Conservation (phyloP, 495 filamentous ascomycete species). For the Penicillium alfredii region DNA sequence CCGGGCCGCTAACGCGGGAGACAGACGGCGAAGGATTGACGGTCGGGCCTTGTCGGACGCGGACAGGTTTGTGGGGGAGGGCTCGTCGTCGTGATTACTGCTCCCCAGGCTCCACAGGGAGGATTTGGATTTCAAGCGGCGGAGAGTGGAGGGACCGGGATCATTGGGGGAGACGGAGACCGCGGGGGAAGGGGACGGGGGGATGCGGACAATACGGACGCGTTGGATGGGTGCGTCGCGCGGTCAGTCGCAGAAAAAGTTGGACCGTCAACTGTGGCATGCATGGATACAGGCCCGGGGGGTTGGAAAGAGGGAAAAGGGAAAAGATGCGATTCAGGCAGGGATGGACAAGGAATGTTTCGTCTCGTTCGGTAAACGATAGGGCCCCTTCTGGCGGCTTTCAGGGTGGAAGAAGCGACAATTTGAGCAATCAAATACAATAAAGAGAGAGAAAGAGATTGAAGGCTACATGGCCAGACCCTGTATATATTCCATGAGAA, state of each 20-base stretch:
- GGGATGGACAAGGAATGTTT: slow-evolving; percentile 31
- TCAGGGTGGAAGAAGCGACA: not conserved
- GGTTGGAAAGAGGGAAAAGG: slow-evolving; percentile 12
- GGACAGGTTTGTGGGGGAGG: slow-evolving; percentile 12
- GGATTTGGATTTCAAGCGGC: slow-evolving; percentile 39
- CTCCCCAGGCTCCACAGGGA: slow-evolving; percentile 39
- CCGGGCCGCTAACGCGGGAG: slow-evolving; percentile 70
- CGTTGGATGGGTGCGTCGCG: slow-evolving; percentile 24
- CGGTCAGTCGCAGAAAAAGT: slow-evolving; percentile 27
- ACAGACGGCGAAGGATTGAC: slow-evolving; percentile 43
- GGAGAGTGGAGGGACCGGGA: slow-evolving; percentile 25
- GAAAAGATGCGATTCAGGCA: slow-evolving; percentile 15
- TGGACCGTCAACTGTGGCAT: slow-evolving; percentile 35
- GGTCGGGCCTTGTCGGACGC: slow-evolving; percentile 23
- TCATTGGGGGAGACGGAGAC: slow-evolving; percentile 33
- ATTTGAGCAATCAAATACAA: not conserved
- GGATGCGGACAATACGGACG: slow-evolving; percentile 26
- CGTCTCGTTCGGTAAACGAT: slow-evolving; percentile 14
- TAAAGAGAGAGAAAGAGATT: slow-evolving; percentile 1
- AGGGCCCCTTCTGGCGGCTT: slow-evolving; percentile 6
- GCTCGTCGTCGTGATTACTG: slow-evolving; percentile 33
- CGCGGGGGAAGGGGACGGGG: slow-evolving; percentile 27
- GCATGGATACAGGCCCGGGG: slow-evolving; percentile 34
- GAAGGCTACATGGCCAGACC: slow-evolving; percentile 18
- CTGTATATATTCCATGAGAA: not conserved